Evolutionary conservation across 2,329 filamentous ascomycete species (phyloP).

Genomic region (Aspergillus fumigatus): DNA sequence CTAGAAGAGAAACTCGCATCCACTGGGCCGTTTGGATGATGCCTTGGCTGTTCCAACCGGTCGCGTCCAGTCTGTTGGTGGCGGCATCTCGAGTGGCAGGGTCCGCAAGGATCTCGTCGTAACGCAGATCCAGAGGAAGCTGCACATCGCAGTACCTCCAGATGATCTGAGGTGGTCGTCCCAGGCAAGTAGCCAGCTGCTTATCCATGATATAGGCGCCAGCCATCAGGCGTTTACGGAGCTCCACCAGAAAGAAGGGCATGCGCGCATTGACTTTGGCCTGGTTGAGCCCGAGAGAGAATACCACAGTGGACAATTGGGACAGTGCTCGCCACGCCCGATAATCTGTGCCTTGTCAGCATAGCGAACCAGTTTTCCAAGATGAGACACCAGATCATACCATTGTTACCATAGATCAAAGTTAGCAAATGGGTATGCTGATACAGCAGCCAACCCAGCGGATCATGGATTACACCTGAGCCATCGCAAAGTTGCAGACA

Average conservation of each 20-base stretch:
- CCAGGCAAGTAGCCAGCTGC: too few relatives aligned
- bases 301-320: conserved; percentile 41
- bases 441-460: conserved; percentile 26
- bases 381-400: conserved; percentile 3
- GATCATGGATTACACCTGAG: conserved; percentile 19
- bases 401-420: conserved; percentile 20
- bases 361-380: background rate
- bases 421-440: conserved; percentile 18
- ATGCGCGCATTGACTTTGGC: conserved; percentile 18
- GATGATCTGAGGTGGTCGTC: too few relatives aligned
- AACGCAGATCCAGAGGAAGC: too few relatives aligned
- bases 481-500: conserved; percentile 24
- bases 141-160: too few relatives aligned
- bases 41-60: too few relatives aligned
- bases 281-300: conserved; percentile 43
- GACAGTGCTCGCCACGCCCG: conserved; percentile 43
- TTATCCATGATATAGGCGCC: too few relatives aligned
- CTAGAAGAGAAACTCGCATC: background rate
- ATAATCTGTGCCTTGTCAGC: conserved; percentile 30
- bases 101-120: too few relatives aligned
- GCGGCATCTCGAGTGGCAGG: too few relatives aligned
- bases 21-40: background rate
- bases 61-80: too few relatives aligned
- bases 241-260: background rate
- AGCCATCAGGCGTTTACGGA: too few relatives aligned